These are phyloP conservation scores for Zychaea mexicana DNA, from an alignment of 371 early-diverging fungal species.

Conservation along the genomic window DNA sequence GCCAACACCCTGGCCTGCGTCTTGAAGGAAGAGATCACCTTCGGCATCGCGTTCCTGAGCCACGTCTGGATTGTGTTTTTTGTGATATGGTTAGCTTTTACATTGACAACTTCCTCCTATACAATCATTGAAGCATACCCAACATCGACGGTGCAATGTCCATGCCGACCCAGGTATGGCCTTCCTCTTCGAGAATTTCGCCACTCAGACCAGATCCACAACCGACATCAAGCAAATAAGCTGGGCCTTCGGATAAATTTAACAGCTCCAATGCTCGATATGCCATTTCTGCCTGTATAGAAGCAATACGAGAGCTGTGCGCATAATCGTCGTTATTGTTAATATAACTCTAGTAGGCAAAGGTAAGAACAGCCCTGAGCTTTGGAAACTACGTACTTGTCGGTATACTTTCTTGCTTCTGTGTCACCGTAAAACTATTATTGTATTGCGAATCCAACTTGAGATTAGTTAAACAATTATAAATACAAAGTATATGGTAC, in stretches of 20 bases:
- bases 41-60: constrained; percentile 84
- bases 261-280: constrained; percentile 91
- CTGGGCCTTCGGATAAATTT: constrained; percentile 77
- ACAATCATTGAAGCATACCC: constrained; percentile 26
- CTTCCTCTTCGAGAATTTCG: constrained; percentile 92
- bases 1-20: constrained; percentile 95
- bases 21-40: constrained; percentile 92
- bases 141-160: constrained; percentile 97
- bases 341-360: too few relatives aligned
- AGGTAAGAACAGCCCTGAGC: background rate
- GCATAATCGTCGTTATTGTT: background rate
- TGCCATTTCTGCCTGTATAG: constrained; percentile 95
- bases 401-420: constrained; percentile 95
- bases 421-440: constrained; percentile 81
- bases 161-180: constrained; percentile 96
- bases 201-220: constrained; percentile 80
- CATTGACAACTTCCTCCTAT: background rate
- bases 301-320: constrained; percentile 89
- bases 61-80: constrained; percentile 47
- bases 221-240: constrained; percentile 56
- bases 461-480: too few relatives aligned
- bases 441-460: too few relatives aligned
- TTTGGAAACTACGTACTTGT: constrained; percentile 65
- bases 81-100: background rate
- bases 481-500: too few relatives aligned